Base-by-base conservation (phyloP, 192 early-diverging fungal genomes). In the Coemansia aciculifera region DNA sequence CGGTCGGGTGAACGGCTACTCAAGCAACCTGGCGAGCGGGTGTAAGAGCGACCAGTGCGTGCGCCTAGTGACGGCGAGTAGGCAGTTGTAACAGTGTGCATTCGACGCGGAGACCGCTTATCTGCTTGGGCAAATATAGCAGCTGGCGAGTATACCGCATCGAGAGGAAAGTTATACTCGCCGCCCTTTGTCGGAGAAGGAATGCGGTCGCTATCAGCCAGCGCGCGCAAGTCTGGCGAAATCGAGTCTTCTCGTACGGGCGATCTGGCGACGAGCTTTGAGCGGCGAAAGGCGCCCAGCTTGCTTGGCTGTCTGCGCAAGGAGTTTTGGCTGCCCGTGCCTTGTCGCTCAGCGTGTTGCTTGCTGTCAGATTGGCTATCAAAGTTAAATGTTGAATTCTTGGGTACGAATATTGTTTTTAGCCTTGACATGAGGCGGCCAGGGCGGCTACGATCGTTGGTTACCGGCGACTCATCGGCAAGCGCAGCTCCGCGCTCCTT, bases 241-340 rank as follows among this genome's bases (percentile, higher is more conserved):
- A 73, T 71, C 1, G 74, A 73, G 48, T 66, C 71, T 34, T 82
- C 79, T 23, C 79, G 74, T 32, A 77, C 19, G 6, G 79, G 71
- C 6, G 79, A 82, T 27, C 79, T 57, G 32, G 79, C 79, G 4
- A 77, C 71, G 2, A 82, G 74, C 31, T 59, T 63, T 46, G 67
- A 64, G 19, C 67, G 54, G 1, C 64, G 74, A 11, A 66, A 62
- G 17, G 40, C 69, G 5, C 69, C 49, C 21, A 62, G 69, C 42
- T 71, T 71, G 29, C 23, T 31, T 12, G 36, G 6, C 11, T 46
- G 29, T 9, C 34, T 21, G 59, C 43, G 51, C 24, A 52, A 52
- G 27, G 23, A 11, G 23, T 13, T 24, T 29, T 24, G 51, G 24
- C 11, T 5, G 29, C 51, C 51, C 12, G 23, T 24, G 12, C 51